These are phyloP conservation scores for Sporothrix brasiliensis DNA, from an alignment of 2,329 filamentous ascomycete species.

Conservation along the genomic window DNA sequence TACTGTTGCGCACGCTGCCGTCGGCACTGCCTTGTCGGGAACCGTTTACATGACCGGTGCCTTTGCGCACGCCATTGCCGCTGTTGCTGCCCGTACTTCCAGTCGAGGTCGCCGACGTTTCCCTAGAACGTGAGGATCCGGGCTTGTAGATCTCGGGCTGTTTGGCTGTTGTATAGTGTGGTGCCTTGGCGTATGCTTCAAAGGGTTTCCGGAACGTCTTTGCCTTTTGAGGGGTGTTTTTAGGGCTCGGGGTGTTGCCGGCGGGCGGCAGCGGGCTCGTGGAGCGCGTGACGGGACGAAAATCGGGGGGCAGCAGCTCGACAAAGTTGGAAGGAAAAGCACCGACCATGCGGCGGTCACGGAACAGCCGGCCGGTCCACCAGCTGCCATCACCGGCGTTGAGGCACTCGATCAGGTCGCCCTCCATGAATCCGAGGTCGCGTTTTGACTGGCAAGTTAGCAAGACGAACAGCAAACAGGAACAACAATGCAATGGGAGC, in stretches of 20 bases:
- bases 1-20: constrained; percentile 18
- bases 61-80: constrained; percentile 36
- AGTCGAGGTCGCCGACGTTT: constrained; percentile 49
- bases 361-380: constrained; percentile 93
- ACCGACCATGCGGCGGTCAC: constrained; percentile 88
- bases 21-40: constrained; percentile 27
- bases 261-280: constrained; percentile 60
- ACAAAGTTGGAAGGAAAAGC: constrained; percentile 98
- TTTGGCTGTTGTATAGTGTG: constrained; percentile 66
- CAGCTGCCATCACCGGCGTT: constrained; percentile 97
- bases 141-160: constrained; percentile 61
- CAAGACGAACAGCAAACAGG: background rate
- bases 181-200: constrained; percentile 67
- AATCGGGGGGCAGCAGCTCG: constrained; percentile 80
- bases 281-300: constrained; percentile 71
- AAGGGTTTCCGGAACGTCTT: constrained; percentile 69
- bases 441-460: constrained; percentile 67
- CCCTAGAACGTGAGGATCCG: constrained; percentile 45
- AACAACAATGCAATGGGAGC: background rate
- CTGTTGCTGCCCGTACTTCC: constrained; percentile 38
- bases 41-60: constrained; percentile 31
- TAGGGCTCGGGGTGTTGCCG: constrained; percentile 58
- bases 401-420: constrained; percentile 95
- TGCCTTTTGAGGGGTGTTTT: constrained; percentile 60
- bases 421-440: constrained; percentile 95